Evolutionary conservation across 1,284 basidiomycete species (phyloP), one percentile per base, ranked within the genome.

Genomic region (Cutaneotrichosporon mucoides): DNA sequence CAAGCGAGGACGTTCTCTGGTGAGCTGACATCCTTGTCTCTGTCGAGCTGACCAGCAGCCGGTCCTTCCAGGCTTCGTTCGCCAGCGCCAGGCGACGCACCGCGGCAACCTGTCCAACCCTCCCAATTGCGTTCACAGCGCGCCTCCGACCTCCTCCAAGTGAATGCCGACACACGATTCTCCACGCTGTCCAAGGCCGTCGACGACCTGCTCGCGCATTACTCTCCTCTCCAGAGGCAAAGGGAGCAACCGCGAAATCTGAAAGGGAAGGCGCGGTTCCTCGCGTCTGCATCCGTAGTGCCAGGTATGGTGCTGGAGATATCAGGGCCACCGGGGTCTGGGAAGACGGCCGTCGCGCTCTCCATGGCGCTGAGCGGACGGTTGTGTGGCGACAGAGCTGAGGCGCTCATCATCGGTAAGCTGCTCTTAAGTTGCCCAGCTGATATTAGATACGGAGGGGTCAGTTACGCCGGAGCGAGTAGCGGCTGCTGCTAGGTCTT

Each of bases 281-380:
- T 13, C 6, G 16, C 34, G 15, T 38, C 33, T 9, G 47, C 47
- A 3, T 6, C 40, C 2, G 38, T 75, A 24, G 46, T 48, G 0
- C 76, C 72, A 2, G 75, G 78, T 0, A 73, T 73, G 69, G 64
- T 71, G 3, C 35, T 79, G 0, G 77, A 79, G 60, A 53, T 79
- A 4, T 68, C 73, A 4, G 71, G 72, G 2, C 75, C 76, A 3
- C 77, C 78, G 0, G 78, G 78, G 2, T 61, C 59, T 12, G 78
- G 78, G 0, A 79, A 79, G 64, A 76, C 72, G 4, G 51, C 62
- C 1, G 40, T 76, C 6, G 58, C 65, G 0, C 38, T 77, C 1
- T 71, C 62, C 0, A 47, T 75, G 11, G 70, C 67, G 1, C 40
- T 78, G 16, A 72, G 65, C 54, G 74, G 72, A 6, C 57, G 73